A percentile compares a stretch with the other conserved stretches of the same genome.
Evolutionary conservation across 1,139 yeast species (phyloP).

Genomic region (Diutina pseudorugosa): DNA sequence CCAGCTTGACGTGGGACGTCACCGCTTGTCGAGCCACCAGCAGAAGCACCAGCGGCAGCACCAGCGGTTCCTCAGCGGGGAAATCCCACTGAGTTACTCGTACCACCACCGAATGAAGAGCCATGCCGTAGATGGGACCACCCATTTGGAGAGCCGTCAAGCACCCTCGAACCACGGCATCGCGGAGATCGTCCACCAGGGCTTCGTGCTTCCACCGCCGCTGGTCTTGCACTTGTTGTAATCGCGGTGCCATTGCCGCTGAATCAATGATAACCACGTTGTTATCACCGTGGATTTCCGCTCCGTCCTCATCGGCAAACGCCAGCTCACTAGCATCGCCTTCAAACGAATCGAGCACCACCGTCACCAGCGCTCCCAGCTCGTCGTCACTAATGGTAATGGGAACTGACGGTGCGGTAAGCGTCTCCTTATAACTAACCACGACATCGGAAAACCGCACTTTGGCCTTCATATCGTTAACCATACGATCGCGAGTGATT

Average conservation of each 20-base stretch:
- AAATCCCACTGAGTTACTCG: slow-evolving; percentile 38
- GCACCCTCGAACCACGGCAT: slow-evolving; percentile 45
- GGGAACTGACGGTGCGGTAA: slow-evolving; percentile 14
- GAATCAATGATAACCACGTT: slow-evolving; percentile 24
- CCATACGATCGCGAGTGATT: slow-evolving; percentile 66
- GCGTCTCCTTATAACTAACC: slow-evolving; percentile 80
- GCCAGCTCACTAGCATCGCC: slow-evolving; percentile 24
- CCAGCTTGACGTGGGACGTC: slow-evolving; percentile 13
- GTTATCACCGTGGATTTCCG: slow-evolving; percentile 21
- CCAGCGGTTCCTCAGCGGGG: slow-evolving; percentile 37
- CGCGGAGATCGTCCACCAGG: slow-evolving; percentile 38
- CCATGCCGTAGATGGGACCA: slow-evolving; percentile 53
- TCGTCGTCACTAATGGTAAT: background rate
- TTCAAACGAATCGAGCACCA: slow-evolving; percentile 44
- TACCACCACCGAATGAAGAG: slow-evolving; percentile 52
- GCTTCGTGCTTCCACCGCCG: slow-evolving; percentile 41
- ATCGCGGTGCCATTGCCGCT: slow-evolving; percentile 16
- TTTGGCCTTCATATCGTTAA: slow-evolving; percentile 71
- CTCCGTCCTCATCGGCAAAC: slow-evolving; percentile 28
- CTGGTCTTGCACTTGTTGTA: slow-evolving; percentile 18
- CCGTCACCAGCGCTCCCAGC: slow-evolving; percentile 13
- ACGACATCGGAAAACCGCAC: slow-evolving; percentile 72
- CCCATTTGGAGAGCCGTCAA: slow-evolving; percentile 69
- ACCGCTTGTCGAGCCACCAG: slow-evolving; percentile 22
- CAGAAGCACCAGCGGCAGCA: slow-evolving; percentile 14